phyloP scores from a whole-genome alignment of 1,284 basidiomycete genomes.

The Fistulinella cinereoalba region DNA sequence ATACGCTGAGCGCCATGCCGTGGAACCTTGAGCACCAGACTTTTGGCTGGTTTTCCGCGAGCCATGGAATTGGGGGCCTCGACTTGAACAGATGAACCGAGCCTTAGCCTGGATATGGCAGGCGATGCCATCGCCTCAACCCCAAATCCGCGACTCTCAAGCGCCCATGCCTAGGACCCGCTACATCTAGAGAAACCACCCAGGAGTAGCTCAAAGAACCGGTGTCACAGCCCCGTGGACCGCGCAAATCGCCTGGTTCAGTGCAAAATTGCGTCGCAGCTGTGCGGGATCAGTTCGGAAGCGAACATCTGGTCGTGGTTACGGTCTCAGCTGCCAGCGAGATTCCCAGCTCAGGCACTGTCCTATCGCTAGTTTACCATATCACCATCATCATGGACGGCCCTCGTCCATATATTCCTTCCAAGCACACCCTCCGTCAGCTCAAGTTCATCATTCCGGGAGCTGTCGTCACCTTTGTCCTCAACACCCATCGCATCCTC shows the following conservation, averaged over 20 bases:
- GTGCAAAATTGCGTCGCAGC: no score
- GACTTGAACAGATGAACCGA: no score
- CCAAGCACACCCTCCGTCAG: slow-evolving; percentile 58
- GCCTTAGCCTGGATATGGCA: slow-evolving; percentile 28
- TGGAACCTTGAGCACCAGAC: slow-evolving; percentile 63
- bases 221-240: no score
- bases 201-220: no score
- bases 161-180: no score
- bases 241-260: no score
- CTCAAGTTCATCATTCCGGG: slow-evolving; percentile 73
- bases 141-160: no score
- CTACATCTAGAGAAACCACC: no score
- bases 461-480: slow-evolving; percentile 55
- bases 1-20: slow-evolving; percentile 71
- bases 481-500: slow-evolving; percentile 53
- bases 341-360: background rate
- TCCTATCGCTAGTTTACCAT: no score
- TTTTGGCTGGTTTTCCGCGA: slow-evolving; percentile 31
- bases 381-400: slow-evolving; percentile 15
- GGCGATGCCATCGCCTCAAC: background rate
- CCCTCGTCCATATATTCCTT: slow-evolving; percentile 18
- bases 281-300: slow-evolving; percentile 1
- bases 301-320: slow-evolving; percentile 8
- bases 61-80: no score
- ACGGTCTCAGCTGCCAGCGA: slow-evolving; percentile 12